Conservation (phyloP, 1,284 basidiomycete species). For the Melampsora medusae region DNA sequence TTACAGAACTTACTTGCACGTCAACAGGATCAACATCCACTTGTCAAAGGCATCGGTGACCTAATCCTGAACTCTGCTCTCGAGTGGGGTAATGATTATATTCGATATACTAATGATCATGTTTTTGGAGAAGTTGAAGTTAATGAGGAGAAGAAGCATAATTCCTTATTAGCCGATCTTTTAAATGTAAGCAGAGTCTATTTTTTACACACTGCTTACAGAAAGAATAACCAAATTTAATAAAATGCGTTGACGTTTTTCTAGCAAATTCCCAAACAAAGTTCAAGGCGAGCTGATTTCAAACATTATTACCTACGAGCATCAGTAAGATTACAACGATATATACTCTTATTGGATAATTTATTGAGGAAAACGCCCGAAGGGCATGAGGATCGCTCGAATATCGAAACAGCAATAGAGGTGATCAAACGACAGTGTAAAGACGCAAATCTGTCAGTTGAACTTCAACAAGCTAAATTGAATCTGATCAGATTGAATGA, state of each 20-base stretch:
- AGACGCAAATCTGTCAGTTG: conserved; percentile 34
- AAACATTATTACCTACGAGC: conserved; percentile 82
- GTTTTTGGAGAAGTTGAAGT: conserved; percentile 80
- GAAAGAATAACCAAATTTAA: background rate
- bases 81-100: conserved; percentile 82
- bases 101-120: conserved; percentile 77
- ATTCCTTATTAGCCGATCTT: conserved; percentile 77
- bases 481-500: conserved; percentile 17
- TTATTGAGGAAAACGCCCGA: conserved; percentile 75
- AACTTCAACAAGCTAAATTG: conserved; percentile 36
- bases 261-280: conserved; percentile 36
- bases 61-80: conserved; percentile 83
- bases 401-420: conserved; percentile 78
- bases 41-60: conserved; percentile 84
- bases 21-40: conserved; percentile 79
- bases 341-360: conserved; percentile 80
- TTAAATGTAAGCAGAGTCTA: conserved; percentile 67
- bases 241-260: background rate
- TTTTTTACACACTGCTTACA: background rate
- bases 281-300: conserved; percentile 73
- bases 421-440: conserved; percentile 72
- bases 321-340: conserved; percentile 82
- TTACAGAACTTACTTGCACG: conserved; percentile 82
- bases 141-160: conserved; percentile 77
- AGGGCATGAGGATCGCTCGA: conserved; percentile 72